A percentile compares a stretch with the other conserved stretches of the same genome.
phyloP scores from a whole-genome alignment of 2,329 filamentous ascomycete genomes.

The Fusarium musae region DNA sequence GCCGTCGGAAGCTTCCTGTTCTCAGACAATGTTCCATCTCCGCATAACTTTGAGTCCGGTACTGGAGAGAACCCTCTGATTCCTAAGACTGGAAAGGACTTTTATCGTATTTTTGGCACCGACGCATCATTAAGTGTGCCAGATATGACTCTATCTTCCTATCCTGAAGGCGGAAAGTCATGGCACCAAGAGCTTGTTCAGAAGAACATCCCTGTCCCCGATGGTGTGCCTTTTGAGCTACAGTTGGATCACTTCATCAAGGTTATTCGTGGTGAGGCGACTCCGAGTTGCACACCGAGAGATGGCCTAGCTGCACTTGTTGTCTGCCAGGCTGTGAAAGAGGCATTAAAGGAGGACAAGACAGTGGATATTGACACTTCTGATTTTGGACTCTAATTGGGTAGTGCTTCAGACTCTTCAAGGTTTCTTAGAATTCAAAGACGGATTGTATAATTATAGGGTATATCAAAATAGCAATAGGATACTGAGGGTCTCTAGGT shows the following conservation, averaged over 20 bases:
- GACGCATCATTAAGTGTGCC: slow-evolving; percentile 64
- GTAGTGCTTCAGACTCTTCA: too few relatives aligned
- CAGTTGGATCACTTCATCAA: slow-evolving; percentile 63
- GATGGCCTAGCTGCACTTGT: slow-evolving; percentile 63
- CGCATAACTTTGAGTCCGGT: slow-evolving; percentile 66
- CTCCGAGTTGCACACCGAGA: slow-evolving; percentile 58
- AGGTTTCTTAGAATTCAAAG: too few relatives aligned
- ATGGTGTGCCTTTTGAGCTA: slow-evolving; percentile 59
- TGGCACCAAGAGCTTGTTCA: slow-evolving; percentile 54
- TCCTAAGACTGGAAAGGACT: slow-evolving; percentile 54
- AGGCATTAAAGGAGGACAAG: slow-evolving; percentile 51
- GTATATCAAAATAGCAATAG: background rate
- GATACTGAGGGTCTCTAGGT: too few relatives aligned
- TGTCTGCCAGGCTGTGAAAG: slow-evolving; percentile 63
- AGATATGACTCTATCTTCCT: slow-evolving; percentile 62
- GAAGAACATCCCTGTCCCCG: slow-evolving; percentile 40
- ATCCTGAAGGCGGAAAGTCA: slow-evolving; percentile 52
- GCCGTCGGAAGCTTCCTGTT: slow-evolving; percentile 67
- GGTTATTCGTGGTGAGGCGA: slow-evolving; percentile 56
- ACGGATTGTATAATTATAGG: background rate
- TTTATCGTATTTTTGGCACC: slow-evolving; percentile 67
- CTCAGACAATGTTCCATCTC: slow-evolving; percentile 61
- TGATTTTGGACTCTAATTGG: slow-evolving; percentile 11
- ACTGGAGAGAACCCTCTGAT: slow-evolving; percentile 69
- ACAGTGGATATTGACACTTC: slow-evolving; percentile 37